Base-by-base conservation (phyloP, 106 monocot species). In the Allium fistulosum region DNA sequence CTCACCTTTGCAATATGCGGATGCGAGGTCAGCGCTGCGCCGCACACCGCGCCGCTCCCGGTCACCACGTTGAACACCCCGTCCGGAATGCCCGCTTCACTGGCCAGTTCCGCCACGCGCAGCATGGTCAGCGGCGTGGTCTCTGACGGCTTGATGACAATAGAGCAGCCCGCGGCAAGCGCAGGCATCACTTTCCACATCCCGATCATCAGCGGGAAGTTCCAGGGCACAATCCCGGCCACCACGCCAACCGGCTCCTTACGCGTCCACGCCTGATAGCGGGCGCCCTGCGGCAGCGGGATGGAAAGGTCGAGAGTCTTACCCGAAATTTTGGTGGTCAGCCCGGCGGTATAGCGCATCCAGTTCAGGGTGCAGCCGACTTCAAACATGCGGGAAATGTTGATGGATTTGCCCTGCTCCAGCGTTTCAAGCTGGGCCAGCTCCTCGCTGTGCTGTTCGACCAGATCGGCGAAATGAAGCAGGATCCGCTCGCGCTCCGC, bases 221-320 rank as follows among this genome's bases (percentile, higher is more conserved):
- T 80, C 79, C 79, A 80, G 11, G 79, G 79, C 1, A 74, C 53
- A 7, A 80, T 80, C 26, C n/a, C 69, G 10, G 74, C 79, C 1
- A 66, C 79, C 16, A 80, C 79, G 0, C 79, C 79, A 28, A 80
- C 53, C 9, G 79, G 79, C 51, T 80, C 79, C 46, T 16, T 17
- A 26, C 74, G 18, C 6, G 74, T 74, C 51, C 74, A 74, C 7
- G 49, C 68, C 4, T 68, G 68, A n/a, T n/a, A n/a, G n/a, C n/a
- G n/a, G n/a, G n/a, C n/a, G n/a, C n/a, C n/a, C n/a, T n/a, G n/a
- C n/a, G n/a, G n/a, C n/a, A n/a, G n/a, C n/a, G n/a, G n/a, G n/a
- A n/a, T n/a, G n/a, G n/a, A n/a, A n/a, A n/a, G n/a, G n/a, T n/a
- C n/a, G n/a, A n/a, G n/a, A n/a, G n/a, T n/a, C n/a, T n/a, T n/a